Percentiles rank a stretch among this genome's conserved stretches.
Conservation (phyloP, 306 rosid species). For the Glycine soja region DNA sequence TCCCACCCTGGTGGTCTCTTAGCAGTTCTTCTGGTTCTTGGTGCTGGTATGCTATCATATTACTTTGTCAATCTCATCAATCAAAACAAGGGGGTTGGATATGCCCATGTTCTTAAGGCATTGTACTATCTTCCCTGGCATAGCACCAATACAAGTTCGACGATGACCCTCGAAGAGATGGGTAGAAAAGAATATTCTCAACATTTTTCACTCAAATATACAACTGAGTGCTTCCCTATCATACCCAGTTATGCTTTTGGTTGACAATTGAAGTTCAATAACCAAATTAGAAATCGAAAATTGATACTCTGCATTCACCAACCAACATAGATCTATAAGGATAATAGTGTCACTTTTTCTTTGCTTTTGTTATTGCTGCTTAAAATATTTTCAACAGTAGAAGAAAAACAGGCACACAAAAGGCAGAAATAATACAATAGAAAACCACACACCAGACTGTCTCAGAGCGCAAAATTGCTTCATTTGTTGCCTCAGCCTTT, state of each 20-base stretch:
- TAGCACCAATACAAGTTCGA: constrained; percentile 98
- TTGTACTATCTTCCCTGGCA: constrained; percentile 99
- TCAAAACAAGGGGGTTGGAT: constrained; percentile 95
- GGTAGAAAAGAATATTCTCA: not conserved
- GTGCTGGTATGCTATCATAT: too few relatives aligned
- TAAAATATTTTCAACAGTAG: not conserved
- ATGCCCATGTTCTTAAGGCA: constrained; percentile 98
- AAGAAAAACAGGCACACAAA: not conserved
- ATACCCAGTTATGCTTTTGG: not conserved
- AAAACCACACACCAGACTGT: constrained; percentile 16
- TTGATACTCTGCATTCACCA: not conserved
- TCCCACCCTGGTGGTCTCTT: too few relatives aligned
- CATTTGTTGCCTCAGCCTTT: not conserved
- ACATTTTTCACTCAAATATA: not conserved
- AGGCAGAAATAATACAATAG: constrained; percentile 5
- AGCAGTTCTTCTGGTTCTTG: too few relatives aligned
- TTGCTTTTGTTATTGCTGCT: not conserved
- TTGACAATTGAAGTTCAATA: not conserved
- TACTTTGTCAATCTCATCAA: constrained; percentile 99
- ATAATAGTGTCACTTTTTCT: not conserved
- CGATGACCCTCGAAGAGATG: constrained; percentile 60
- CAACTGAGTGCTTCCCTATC: not conserved
- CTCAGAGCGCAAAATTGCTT: not conserved
- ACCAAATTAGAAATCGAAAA: not conserved
- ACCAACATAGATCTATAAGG: not conserved